A percentile compares a stretch with the other conserved stretches of the same genome.
phyloP scores from a whole-genome alignment of 139 green algal species.

The Coelastrella sp. region DNA sequence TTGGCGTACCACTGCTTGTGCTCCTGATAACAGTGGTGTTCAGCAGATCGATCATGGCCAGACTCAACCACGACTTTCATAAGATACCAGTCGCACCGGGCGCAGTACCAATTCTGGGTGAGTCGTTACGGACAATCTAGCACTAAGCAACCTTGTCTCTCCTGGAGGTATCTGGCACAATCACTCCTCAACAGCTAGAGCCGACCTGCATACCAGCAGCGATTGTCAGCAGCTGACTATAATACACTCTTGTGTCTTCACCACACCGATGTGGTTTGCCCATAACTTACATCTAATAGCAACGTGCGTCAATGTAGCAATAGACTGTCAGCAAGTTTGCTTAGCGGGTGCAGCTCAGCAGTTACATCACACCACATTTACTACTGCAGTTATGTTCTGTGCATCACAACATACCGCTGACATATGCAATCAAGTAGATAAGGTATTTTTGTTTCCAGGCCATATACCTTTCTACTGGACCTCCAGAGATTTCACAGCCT shows the following conservation, averaged over 20 bases:
- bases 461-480: slow-evolving; percentile 34
- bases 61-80: slow-evolving; percentile 18
- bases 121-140: background rate
- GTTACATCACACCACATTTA: background rate
- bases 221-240: no score
- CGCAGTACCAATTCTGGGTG: slow-evolving; percentile 29
- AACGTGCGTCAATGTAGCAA: no score
- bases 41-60: background rate
- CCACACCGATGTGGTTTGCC: no score
- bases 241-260: no score
- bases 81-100: slow-evolving; percentile 12
- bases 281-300: no score
- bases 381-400: no score
- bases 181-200: no score
- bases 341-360: no score
- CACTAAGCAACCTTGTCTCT: no score
- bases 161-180: no score
- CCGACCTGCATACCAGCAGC: no score
- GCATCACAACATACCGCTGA: background rate
- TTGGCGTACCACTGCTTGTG: background rate
- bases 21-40: slow-evolving; percentile 8
- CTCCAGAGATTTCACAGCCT: slow-evolving; percentile 31
- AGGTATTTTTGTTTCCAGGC: background rate
- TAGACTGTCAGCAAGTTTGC: no score
- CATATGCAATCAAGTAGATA: background rate